Base-by-base conservation (phyloP, 176 grass and related monocot species). In the Oryza meridionalis region DNA sequence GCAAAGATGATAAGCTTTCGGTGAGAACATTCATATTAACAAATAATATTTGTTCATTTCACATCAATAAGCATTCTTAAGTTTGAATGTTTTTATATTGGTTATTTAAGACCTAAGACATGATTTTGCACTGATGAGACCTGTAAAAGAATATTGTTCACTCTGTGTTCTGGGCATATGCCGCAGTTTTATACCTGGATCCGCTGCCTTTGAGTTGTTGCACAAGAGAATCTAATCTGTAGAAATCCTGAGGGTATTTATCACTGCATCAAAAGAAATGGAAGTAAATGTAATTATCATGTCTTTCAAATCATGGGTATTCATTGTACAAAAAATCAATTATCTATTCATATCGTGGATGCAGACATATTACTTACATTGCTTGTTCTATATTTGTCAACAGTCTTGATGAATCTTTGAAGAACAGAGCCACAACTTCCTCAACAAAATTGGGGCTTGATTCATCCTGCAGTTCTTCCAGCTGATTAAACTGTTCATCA, bases 381-480 rank as follows among this genome's bases (percentile, higher is more conserved):
- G 88, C 80, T 62, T 88, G 87, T 10, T 94, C 93, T 65, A 92
- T 90, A 72, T 86, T 92, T 47, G 84, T 68, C 71, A 94, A 31
- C 77, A 90, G 69, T 86, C 93, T 94, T 45, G 79, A 87, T 64
- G 90, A 94, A 71, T 94, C 82, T 81, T 85, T 94, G 78, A 94
- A 90, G 80, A 94, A 94, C 71, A 84, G 90, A 50, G 83, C 67
- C 70, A 88, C 90, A 47, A 94, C 93, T 87, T 94, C 93, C 70
- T 94, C 93, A 31, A 92, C 90, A 84, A 94, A 92, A 75, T 94
- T 94, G 65, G 93, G 93, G 85, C 87, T 94, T 43, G 81, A 84
- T 65, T 94, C 93, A 21, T 94, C 93, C 77, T 94, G 87, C 85
- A 94, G 77, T 76, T 92, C 93, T 83, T 94, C 93, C 67, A 94